Evolutionary conservation across 2,329 filamentous ascomycete species (phyloP).

Genomic region (Colletotrichum sp.): DNA sequence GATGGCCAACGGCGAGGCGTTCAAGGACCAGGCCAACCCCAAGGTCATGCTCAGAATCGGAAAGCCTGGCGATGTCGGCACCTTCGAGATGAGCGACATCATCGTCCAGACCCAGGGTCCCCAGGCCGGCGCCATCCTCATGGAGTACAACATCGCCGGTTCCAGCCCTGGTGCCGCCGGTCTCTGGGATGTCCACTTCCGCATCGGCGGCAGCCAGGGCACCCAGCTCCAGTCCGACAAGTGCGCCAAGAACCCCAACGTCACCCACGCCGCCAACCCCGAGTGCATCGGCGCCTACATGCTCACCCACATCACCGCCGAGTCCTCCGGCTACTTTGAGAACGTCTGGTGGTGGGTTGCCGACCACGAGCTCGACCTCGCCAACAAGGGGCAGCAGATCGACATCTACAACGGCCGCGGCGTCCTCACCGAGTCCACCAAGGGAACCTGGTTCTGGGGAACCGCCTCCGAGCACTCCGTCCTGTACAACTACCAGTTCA

Average conservation of each 20-base stretch:
- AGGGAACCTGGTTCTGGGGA: conserved; percentile 82
- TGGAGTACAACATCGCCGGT: conserved; percentile 88
- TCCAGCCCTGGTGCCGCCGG: conserved; percentile 71
- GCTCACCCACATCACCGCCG: conserved; percentile 67
- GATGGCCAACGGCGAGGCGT: conserved; percentile 79
- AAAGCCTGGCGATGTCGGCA: conserved; percentile 74
- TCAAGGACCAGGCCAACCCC: conserved; percentile 77
- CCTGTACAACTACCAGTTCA: conserved; percentile 85
- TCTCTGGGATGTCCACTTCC: conserved; percentile 96
- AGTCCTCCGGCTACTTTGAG: conserved; percentile 78
- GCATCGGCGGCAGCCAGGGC: conserved; percentile 85
- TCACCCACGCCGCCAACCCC: conserved; percentile 63
- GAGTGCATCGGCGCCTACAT: conserved; percentile 78
- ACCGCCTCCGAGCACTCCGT: conserved; percentile 73
- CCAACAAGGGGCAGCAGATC: conserved; percentile 73
- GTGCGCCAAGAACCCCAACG: conserved; percentile 77
- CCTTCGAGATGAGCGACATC: conserved; percentile 86
- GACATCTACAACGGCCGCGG: conserved; percentile 90
- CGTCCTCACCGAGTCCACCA: conserved; percentile 75
- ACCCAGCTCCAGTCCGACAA: conserved; percentile 81
- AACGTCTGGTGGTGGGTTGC: conserved; percentile 92
- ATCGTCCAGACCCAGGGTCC: conserved; percentile 85
- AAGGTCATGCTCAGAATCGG: conserved; percentile 88
- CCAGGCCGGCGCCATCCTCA: conserved; percentile 85
- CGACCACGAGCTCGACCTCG: conserved; percentile 85